These are phyloP conservation scores for Ananas comosus DNA, from an alignment of 176 grass and related monocot species.

Conservation along the genomic window DNA sequence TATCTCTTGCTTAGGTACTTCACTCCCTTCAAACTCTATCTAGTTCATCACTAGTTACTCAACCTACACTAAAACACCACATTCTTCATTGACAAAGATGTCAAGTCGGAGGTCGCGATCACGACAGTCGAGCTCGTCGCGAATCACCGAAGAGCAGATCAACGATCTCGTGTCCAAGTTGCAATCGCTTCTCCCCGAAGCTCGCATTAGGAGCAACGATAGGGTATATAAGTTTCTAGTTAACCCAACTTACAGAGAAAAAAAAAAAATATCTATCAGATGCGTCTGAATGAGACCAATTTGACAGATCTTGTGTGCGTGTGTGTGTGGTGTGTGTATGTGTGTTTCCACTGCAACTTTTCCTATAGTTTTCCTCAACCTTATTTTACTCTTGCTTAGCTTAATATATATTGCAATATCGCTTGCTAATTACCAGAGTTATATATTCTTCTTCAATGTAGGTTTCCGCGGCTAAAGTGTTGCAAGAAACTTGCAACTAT, in stretches of 20 bases:
- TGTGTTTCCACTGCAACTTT: too few species aligned
- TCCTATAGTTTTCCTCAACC: too few species aligned
- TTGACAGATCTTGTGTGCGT: too few species aligned
- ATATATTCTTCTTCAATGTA: neutral
- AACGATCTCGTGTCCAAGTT: slow-evolving; percentile 40
- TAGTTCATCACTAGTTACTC: neutral
- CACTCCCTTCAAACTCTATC: neutral
- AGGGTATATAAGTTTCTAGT: slow-evolving; percentile 4
- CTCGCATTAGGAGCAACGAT: slow-evolving; percentile 2
- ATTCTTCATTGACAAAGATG: slow-evolving; percentile 12
- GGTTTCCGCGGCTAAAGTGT: slow-evolving; percentile 14
- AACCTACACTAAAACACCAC: neutral
- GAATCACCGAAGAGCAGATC: slow-evolving; percentile 31
- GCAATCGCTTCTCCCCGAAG: slow-evolving; percentile 30
- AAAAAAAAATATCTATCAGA: too few species aligned
- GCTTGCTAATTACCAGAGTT: too few species aligned
- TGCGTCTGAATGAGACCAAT: too few species aligned
- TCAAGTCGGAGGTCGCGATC: slow-evolving; percentile 27
- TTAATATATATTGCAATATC: too few species aligned
- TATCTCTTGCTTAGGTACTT: neutral
- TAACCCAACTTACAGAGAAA: too few species aligned
- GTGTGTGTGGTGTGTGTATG: too few species aligned
- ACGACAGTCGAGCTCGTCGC: slow-evolving; percentile 11
- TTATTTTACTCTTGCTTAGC: too few species aligned
- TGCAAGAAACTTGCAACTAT: slow-evolving; percentile 41